Base-by-base conservation (phyloP, 495 filamentous ascomycete genomes). In the Hypoxylon rickii region DNA sequence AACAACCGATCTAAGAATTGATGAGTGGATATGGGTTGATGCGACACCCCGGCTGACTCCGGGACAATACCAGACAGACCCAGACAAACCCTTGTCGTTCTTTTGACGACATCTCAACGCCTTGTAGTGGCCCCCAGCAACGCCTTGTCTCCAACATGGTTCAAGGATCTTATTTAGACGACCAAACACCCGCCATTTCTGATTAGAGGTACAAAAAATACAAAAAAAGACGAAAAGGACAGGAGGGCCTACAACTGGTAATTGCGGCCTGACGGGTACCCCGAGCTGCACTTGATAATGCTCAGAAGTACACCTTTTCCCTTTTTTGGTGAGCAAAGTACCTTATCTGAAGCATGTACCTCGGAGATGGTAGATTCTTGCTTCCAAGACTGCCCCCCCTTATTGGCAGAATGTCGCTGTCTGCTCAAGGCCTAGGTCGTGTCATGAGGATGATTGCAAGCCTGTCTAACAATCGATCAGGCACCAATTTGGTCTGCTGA, bases 151-250 rank as follows among this genome's bases (percentile, higher is more conserved):
- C 59, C 47, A 44, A 50, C 63, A 66, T 63, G 63, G 63, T 63
- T 66, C 63, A 66, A 63, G 63, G 63, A 53, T 66, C 63, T 63
- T 63, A 60, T 55, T 58, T 63, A 46, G 31, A 59, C 58, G 59
- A 64, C 60, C 55, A 64, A 52, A 58, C 45, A 51, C 45, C 53
- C 43, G 42, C 48, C 59, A 53, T 38, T 53, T 63, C 48, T 57
- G 52, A 51, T 53, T 52, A 45, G 58, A 62, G 44, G 42, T 31
- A n/a, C n/a, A n/a, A n/a, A n/a, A n/a, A n/a, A n/a, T n/a, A n/a
- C n/a, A n/a, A n/a, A n/a, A n/a, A n/a, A n/a, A n/a, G n/a, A n/a
- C n/a, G n/a, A n/a, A n/a, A n/a, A n/a, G n/a, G n/a, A n/a, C n/a
- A n/a, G n/a, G n/a, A n/a, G n/a, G n/a, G n/a, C n/a, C n/a, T n/a